Base-by-base conservation (phyloP, 768 basidiomycete genomes). In the Tubosaeta brunneosetosa region DNA sequence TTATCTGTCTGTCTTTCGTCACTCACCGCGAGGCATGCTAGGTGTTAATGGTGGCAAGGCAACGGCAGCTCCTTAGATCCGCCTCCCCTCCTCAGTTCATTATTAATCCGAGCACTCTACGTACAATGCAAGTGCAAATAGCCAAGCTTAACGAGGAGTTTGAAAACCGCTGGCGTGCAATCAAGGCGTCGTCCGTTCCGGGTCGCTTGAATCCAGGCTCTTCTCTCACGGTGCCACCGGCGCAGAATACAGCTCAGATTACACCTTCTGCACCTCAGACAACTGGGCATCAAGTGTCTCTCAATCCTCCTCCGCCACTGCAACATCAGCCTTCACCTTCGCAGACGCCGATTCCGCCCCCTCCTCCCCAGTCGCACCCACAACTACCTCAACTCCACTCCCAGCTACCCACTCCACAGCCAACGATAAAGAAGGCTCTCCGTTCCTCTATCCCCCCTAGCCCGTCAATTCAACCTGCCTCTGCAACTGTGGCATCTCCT, bases 51-150 rank as follows among this genome's bases (percentile, higher is more conserved):
- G 76, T 79, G 22, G 61, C 62, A 27, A 74, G 72, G 36, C 69
- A 70, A 64, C 56, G 64, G 27, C 52, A 60, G 7, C 60, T 71
- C 33, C 49, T 65, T 14, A 43, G 59, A 6, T 42, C 51, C n/a
- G 36, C 57, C 5, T 40, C 60, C 31, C 67, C 60, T 27, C 67
- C 71, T 25, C 67, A 64, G 40, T 73, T 65, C 51, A 65, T 73
- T 49, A 53, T 75, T 32, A 59, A 48, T 41, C 51, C 79, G 26
- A 64, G 69, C 0, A 68, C 62, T 26, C 66, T 85, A 32, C 75
- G 74, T 36, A 63, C 37, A 31, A 81, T 85, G 77, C 56, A 71
- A 4, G 17, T 37, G 9, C 79, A 83, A 52, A 59, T 78, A 25
- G 68, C 67, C 46, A 69, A 69, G 34, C 70, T 77, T 42, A 70